Conservation (phyloP, 2,329 filamentous ascomycete genomes). For the Corinectria fuckeliana region DNA sequence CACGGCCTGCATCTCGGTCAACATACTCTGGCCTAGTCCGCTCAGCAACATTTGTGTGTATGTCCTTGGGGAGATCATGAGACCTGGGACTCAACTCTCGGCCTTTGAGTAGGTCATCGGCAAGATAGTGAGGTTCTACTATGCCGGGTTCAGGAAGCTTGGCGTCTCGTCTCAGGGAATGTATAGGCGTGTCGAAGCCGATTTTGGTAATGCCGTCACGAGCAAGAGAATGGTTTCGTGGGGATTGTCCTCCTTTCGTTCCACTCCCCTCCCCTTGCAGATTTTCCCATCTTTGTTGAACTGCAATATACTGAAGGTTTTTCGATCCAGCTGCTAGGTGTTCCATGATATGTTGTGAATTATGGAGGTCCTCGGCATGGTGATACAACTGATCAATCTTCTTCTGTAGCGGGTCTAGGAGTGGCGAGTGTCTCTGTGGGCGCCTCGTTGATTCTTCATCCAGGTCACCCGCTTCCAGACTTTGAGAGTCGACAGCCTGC, state of each 20-base stretch:
- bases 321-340: slow-evolving; percentile 39
- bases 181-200: slow-evolving; percentile 10
- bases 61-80: slow-evolving; percentile 25
- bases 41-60: slow-evolving; percentile 22
- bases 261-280: neutral
- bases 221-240: slow-evolving; percentile 20
- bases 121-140: slow-evolving; percentile 21
- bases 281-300: slow-evolving; percentile 4
- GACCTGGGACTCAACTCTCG: slow-evolving; percentile 29
- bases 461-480: slow-evolving; percentile 15
- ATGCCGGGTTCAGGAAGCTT: slow-evolving; percentile 8
- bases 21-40: slow-evolving; percentile 19
- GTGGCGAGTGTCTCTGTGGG: slow-evolving; percentile 2
- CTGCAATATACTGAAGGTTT: neutral
- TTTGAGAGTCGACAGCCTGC: neutral
- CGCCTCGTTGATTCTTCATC: slow-evolving; percentile 2
- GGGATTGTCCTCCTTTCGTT: neutral
- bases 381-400: slow-evolving; percentile 42
- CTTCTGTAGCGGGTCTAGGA: slow-evolving; percentile 24
- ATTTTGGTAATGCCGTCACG: slow-evolving; percentile 19
- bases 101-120: slow-evolving; percentile 19
- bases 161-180: slow-evolving; percentile 23
- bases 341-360: slow-evolving; percentile 44
- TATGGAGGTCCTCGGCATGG: slow-evolving; percentile 44
- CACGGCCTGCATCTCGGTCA: slow-evolving; percentile 13